Base-by-base conservation (phyloP, 2,329 filamentous ascomycete genomes). In the Alternaria arborescens region DNA sequence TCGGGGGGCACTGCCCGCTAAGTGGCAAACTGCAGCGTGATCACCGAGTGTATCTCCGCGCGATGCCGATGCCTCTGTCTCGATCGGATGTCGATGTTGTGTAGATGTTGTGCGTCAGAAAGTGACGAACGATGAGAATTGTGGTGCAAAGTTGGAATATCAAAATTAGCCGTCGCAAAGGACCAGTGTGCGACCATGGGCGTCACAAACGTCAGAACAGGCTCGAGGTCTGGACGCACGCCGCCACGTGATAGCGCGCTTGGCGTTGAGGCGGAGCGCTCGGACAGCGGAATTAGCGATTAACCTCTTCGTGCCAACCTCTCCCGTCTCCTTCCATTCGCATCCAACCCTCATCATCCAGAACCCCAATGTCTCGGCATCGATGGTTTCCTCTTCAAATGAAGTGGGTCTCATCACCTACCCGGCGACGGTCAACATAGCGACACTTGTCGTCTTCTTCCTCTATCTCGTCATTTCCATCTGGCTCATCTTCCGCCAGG, bases 381-480 rank as follows among this genome's bases (percentile, higher is more conserved):
- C 63, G 54, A 74, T 72, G 71, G 71, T 57, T 47, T 22, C 44
- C 30, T 51, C 41, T 34, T 32, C 51, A 36, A 48, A 26, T 22
- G 47, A 52, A 7, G 47, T 46, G 46, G 57, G 57, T 43, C 42
- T 58, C 36, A 52, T 42, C 73, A 76, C 62, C 62, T 67, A 58
- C 52, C 52, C 60, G 40, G 73, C 66, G 55, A 66, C 72, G 52
- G 72, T 77, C 65, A 77, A 77, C 64, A 70, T 76, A 41, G 65
- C 74, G 58, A 77, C 74, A 34, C 72, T 77, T 47, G 53, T 74
- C 59, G 51, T 77, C 50, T 76, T 73, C 68, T 73, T 72, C 62
- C 48, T 73, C 62, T 77, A 75, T 54, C 62, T 75, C 34, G 58
- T 62, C 60, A 50, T 74, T 44, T 71, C 74, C 30, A 57, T 74